Percentiles rank a stretch among this genome's conserved stretches.
Conservation (phyloP, 768 basidiomycete species). For the Tephrocybe rancida region DNA sequence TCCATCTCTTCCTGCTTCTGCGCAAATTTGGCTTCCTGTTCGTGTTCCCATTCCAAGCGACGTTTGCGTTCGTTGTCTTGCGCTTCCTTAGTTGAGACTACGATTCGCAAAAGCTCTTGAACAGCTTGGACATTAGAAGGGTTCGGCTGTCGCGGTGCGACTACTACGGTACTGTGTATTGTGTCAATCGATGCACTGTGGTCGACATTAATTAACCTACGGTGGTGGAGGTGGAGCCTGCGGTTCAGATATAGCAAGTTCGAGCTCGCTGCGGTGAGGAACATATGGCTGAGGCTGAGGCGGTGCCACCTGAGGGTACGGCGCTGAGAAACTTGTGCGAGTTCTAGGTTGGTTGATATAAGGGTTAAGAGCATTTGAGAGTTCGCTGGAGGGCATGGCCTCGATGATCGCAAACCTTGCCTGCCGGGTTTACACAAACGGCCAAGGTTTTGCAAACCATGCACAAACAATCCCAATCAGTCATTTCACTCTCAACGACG, state of each 20-base stretch:
- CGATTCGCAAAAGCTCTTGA: conserved; percentile 61
- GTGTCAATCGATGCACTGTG: neutral
- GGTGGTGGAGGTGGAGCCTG: conserved; percentile 37
- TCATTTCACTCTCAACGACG: conserved; percentile 33
- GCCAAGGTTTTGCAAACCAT: conserved; percentile 26
- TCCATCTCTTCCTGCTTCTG: conserved; percentile 64
- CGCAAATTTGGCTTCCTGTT: conserved; percentile 61
- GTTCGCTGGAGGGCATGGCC: conserved; percentile 68
- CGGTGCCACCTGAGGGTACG: conserved; percentile 28
- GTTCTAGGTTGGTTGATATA: conserved; percentile 49
- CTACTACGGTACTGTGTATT: conserved; percentile 8
- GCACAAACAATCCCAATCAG: conserved; percentile 28
- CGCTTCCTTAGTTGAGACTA: conserved; percentile 58
- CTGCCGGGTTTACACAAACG: neutral
- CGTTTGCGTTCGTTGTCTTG: conserved; percentile 64
- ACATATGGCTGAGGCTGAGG: conserved; percentile 38
- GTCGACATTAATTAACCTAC: conserved; percentile 22
- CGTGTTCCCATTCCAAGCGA: conserved; percentile 67
- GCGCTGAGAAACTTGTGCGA: conserved; percentile 26
- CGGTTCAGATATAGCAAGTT: conserved; percentile 56
- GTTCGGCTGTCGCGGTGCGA: conserved; percentile 31
- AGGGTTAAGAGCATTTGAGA: conserved; percentile 80
- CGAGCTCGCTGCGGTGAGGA: conserved; percentile 68
- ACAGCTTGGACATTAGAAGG: conserved; percentile 45
- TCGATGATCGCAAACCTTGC: neutral